These are phyloP conservation scores for Phyllosticta capitalensis DNA, from an alignment of 2,329 filamentous ascomycete species.

Conservation along the genomic window DNA sequence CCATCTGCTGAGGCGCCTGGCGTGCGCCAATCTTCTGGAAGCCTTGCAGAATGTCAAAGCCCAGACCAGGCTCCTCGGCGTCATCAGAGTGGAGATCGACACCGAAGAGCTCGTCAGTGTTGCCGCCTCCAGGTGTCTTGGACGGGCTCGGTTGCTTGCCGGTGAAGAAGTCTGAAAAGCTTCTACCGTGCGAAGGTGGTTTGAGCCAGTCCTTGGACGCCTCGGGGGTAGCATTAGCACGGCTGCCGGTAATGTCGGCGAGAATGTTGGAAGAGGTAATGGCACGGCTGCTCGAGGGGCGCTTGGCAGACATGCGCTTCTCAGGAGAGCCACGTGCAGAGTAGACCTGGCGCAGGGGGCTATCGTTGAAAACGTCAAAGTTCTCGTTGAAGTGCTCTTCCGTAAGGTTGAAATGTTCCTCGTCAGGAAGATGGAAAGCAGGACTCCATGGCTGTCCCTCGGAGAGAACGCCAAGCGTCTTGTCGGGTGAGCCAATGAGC, in stretches of 20 bases:
- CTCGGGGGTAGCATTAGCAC: constrained; percentile 40
- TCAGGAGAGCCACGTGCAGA: constrained; percentile 52
- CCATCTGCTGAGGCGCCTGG: neutral
- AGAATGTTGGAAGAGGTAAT: constrained; percentile 52
- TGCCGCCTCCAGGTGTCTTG: constrained; percentile 5
- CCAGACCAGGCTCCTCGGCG: constrained; percentile 47
- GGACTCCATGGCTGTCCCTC: constrained; percentile 45
- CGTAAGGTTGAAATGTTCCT: constrained; percentile 45
- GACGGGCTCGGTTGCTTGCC: constrained; percentile 6
- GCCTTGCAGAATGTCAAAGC: constrained; percentile 63
- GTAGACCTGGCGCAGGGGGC: constrained; percentile 32
- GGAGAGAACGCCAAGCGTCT: constrained; percentile 36
- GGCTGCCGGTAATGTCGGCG: constrained; percentile 48
- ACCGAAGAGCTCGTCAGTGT: constrained; percentile 43
- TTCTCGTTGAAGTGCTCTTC: constrained; percentile 38
- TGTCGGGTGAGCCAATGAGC: constrained; percentile 70
- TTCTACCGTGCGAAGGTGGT: constrained; percentile 23
- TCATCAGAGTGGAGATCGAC: constrained; percentile 51
- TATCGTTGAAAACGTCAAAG: constrained; percentile 52
- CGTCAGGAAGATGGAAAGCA: constrained; percentile 53
- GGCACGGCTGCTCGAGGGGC: constrained; percentile 53
- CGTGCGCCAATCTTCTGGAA: constrained; percentile 61
- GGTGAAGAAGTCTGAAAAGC: constrained; percentile 10
- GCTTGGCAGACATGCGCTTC: constrained; percentile 54
- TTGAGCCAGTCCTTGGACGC: constrained; percentile 40